phyloP scores from a whole-genome alignment of 495 filamentous ascomycete species.

The Penicillium coprophilum region DNA sequence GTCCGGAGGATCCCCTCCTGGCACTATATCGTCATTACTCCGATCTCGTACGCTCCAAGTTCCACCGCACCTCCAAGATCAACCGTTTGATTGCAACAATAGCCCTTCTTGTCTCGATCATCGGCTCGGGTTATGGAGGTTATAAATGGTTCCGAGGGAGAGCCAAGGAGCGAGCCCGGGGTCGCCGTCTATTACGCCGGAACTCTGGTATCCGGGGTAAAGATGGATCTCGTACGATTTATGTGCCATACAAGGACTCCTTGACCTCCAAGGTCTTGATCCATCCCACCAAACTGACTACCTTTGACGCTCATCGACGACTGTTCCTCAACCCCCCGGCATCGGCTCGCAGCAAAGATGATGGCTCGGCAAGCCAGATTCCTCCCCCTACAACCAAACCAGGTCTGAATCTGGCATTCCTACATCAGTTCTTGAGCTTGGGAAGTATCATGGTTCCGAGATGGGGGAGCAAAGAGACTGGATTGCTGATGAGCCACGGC shows the following conservation, averaged over 20 bases:
- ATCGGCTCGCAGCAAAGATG: constrained; percentile 71
- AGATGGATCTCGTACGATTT: constrained; percentile 91
- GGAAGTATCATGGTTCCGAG: constrained; percentile 96
- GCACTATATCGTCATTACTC: constrained; percentile 67
- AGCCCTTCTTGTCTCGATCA: constrained; percentile 70
- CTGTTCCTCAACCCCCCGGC: constrained; percentile 89
- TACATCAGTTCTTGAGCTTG: constrained; percentile 94
- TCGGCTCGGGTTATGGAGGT: constrained; percentile 71
- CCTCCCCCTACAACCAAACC: constrained; percentile 87
- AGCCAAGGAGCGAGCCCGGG: constrained; percentile 74
- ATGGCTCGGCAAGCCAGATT: constrained; percentile 59
- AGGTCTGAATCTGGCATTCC: constrained; percentile 93
- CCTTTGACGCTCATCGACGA: constrained; percentile 93
- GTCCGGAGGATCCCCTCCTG: constrained; percentile 66
- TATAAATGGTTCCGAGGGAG: constrained; percentile 68
- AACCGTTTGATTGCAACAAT: constrained; percentile 73
- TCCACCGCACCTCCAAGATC: constrained; percentile 62
- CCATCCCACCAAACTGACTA: constrained; percentile 85
- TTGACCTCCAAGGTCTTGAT: constrained; percentile 87
- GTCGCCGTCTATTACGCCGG: constrained; percentile 73
- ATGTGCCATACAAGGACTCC: constrained; percentile 83
- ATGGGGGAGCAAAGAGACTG: constrained; percentile 93
- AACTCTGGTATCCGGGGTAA: constrained; percentile 92
- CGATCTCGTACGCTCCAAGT: constrained; percentile 56
- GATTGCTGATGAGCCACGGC: constrained; percentile 77